A percentile compares a stretch with the other conserved stretches of the same genome.
These are phyloP conservation scores for Hypoxylon trugodes DNA, from an alignment of 495 filamentous ascomycete species.

Conservation along the genomic window DNA sequence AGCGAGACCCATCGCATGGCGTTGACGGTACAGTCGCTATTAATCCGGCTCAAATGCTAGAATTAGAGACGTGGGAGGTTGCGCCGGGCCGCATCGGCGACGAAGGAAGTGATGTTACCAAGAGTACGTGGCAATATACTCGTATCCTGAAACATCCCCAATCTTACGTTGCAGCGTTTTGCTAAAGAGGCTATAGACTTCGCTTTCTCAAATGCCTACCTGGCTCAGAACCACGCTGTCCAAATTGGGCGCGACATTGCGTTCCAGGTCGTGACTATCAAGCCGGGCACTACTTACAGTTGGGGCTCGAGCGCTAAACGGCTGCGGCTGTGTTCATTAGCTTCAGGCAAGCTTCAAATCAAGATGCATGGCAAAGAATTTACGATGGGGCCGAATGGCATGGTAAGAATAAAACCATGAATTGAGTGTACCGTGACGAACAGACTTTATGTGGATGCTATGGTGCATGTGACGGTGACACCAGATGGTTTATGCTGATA, in stretches of 20 bases:
- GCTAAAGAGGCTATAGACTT: constrained; percentile 32
- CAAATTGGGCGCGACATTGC: constrained; percentile 43
- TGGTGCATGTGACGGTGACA: constrained; percentile 45
- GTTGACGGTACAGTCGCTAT: background rate
- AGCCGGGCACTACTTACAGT: constrained; percentile 33
- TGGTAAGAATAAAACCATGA: constrained; percentile 44
- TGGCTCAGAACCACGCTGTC: constrained; percentile 39
- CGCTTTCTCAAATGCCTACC: constrained; percentile 53
- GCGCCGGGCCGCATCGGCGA: constrained; percentile 44
- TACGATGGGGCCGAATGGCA: constrained; percentile 47
- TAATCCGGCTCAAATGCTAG: constrained; percentile 31
- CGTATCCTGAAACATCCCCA: background rate
- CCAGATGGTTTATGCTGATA: constrained; percentile 25
- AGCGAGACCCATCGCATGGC: background rate
- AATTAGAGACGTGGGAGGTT: constrained; percentile 52
- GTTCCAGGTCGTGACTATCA: constrained; percentile 47
- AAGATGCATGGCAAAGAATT: constrained; percentile 43
- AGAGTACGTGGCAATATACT: constrained; percentile 31
- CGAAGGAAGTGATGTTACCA: constrained; percentile 4
- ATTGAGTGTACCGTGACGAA: constrained; percentile 41
- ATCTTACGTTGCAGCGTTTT: background rate
- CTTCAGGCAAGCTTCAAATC: constrained; percentile 47
- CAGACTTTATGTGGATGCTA: constrained; percentile 47
- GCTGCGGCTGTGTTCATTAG: constrained; percentile 46
- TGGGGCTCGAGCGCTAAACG: constrained; percentile 31